phyloP scores from a whole-genome alignment of 768 basidiomycete species.

The Lactarius vividus region DNA sequence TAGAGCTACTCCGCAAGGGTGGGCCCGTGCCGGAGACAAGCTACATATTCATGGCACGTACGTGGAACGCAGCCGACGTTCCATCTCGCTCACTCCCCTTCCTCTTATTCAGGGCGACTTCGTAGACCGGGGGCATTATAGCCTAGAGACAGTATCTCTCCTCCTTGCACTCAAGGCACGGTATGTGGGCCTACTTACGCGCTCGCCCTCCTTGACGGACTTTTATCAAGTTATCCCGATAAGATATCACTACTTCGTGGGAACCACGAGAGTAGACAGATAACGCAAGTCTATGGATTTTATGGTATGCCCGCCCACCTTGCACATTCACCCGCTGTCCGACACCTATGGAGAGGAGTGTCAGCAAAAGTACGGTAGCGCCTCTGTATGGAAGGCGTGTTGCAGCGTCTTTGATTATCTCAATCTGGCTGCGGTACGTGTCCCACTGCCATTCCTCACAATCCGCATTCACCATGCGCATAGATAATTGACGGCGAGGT shows the following conservation, averaged over 20 bases:
- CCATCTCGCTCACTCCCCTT: conserved; percentile 26
- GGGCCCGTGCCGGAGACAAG: conserved; percentile 84
- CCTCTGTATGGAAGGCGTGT: conserved; percentile 95
- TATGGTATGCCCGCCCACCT: conserved; percentile 59
- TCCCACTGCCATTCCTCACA: not conserved
- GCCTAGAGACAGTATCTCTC: conserved; percentile 90
- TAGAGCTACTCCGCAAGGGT: conserved; percentile 85
- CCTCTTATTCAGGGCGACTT: conserved; percentile 75
- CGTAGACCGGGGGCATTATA: conserved; percentile 95
- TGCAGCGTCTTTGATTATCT: conserved; percentile 96
- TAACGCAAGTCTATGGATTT: conserved; percentile 98
- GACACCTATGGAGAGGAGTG: conserved; percentile 70
- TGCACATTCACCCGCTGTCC: conserved; percentile 9
- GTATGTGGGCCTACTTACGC: conserved; percentile 38
- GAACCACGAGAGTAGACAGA: conserved; percentile 96
- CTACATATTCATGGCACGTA: conserved; percentile 95
- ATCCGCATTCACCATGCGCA: not conserved
- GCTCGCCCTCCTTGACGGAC: not conserved
- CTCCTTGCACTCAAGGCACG: conserved; percentile 86
- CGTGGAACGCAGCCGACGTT: conserved; percentile 31
- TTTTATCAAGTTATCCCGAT: conserved; percentile 74
- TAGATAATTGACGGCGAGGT: conserved; percentile 94
- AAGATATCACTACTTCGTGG: conserved; percentile 88
- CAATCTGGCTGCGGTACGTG: conserved; percentile 85
- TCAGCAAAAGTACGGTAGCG: conserved; percentile 95